phyloP scores from a whole-genome alignment of 2,329 filamentous ascomycete genomes.

The Dactylella cylindrospora region DNA sequence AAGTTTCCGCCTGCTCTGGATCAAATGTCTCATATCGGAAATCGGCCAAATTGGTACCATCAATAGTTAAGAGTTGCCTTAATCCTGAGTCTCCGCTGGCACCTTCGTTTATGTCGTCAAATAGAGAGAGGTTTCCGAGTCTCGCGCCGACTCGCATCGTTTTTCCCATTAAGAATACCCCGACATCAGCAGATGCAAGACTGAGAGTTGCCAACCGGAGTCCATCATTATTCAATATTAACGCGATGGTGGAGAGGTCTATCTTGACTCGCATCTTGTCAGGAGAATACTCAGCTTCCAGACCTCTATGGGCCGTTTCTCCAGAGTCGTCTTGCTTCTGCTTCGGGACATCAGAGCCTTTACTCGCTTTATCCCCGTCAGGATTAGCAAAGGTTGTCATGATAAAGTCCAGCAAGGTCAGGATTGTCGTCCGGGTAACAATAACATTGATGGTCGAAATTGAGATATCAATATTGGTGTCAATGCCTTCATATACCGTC shows the following conservation, averaged over 20 bases:
- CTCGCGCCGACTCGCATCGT: constrained; percentile 85
- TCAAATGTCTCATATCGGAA: constrained; percentile 98
- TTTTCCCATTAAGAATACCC: constrained; percentile 80
- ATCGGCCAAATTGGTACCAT: constrained; percentile 92
- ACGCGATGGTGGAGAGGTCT: constrained; percentile 85
- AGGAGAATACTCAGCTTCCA: constrained; percentile 52
- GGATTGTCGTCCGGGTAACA: constrained; percentile 85
- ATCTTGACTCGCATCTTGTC: constrained; percentile 92
- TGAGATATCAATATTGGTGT: constrained; percentile 85
- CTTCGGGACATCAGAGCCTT: constrained; percentile 51
- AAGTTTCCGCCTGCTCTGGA: constrained; percentile 65
- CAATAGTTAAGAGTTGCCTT: constrained; percentile 85
- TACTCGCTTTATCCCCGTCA: constrained; percentile 56
- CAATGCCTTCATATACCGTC: constrained; percentile 85
- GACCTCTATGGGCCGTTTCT: constrained; percentile 17
- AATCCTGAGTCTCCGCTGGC: constrained; percentile 78
- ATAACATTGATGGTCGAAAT: constrained; percentile 96
- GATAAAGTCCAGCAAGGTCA: constrained; percentile 92
- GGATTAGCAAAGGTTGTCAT: constrained; percentile 82
- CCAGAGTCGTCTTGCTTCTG: constrained; percentile 50
- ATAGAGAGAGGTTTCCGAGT: constrained; percentile 80
- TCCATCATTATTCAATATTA: constrained; percentile 96
- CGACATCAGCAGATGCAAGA: constrained; percentile 87
- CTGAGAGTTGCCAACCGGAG: constrained; percentile 90
- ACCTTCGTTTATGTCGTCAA: constrained; percentile 92